phyloP scores from a whole-genome alignment of 441 rosid species.

The Rhodomyrtus psidioides region DNA sequence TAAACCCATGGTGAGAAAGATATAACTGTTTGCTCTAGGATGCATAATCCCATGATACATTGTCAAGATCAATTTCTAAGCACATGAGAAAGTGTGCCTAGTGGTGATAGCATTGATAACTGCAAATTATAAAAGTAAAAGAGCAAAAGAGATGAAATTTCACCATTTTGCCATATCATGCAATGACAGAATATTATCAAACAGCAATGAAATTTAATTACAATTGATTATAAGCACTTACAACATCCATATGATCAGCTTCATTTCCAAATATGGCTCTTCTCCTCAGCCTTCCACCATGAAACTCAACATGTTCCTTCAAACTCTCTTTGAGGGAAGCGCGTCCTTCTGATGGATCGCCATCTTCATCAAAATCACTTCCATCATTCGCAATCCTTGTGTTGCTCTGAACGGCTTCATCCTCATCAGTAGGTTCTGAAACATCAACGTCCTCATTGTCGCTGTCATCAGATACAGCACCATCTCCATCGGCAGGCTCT shows the following conservation, averaged over 20 bases:
- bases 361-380: slow-evolving; percentile 18
- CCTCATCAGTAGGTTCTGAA: slow-evolving; percentile 32
- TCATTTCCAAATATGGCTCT: slow-evolving; percentile 58
- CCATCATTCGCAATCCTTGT: slow-evolving; percentile 4
- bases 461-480: slow-evolving; percentile 24
- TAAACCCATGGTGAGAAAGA: neutral
- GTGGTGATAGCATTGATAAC: neutral
- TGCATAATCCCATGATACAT: neutral
- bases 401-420: slow-evolving; percentile 14
- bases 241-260: slow-evolving; percentile 30
- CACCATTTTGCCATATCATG: neutral
- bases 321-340: slow-evolving; percentile 10
- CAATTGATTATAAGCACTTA: neutral
- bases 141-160: neutral
- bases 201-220: neutral
- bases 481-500: slow-evolving; percentile 31
- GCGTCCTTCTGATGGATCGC: slow-evolving; percentile 1
- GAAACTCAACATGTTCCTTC: slow-evolving; percentile 46
- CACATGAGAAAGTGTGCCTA: neutral
- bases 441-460: slow-evolving; percentile 27
- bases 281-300: slow-evolving; percentile 72
- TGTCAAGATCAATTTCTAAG: neutral
- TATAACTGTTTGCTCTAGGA: neutral
- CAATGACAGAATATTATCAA: neutral
- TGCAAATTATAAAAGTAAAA: neutral